These are phyloP conservation scores for Aspergillus sp. DNA, from an alignment of 2,329 filamentous ascomycete species.

Conservation along the genomic window DNA sequence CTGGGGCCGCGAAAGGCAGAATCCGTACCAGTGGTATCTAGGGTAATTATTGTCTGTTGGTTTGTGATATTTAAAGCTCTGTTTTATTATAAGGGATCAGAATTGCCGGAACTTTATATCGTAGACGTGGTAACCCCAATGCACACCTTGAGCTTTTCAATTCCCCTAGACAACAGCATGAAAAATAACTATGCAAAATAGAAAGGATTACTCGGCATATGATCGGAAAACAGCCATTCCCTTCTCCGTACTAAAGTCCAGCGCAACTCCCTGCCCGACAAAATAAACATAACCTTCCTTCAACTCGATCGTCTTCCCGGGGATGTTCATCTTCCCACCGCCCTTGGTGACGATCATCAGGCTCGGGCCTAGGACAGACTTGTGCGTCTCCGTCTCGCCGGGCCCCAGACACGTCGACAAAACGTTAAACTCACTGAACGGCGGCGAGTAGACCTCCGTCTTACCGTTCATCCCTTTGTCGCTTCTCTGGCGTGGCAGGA, in stretches of 20 bases:
- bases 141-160: no score
- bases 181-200: background rate
- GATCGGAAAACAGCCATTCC: constrained; percentile 44
- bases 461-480: constrained; percentile 49
- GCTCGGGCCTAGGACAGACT: constrained; percentile 51
- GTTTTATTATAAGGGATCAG: no score
- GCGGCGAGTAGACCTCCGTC: constrained; percentile 57
- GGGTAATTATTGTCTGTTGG: no score
- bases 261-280: constrained; percentile 50
- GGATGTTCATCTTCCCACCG: constrained; percentile 47
- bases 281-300: constrained; percentile 59
- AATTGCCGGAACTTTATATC: no score
- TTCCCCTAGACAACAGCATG: no score
- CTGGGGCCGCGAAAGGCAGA: no score
- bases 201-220: constrained; percentile 27
- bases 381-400: constrained; percentile 53
- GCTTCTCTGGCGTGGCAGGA: constrained; percentile 45
- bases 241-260: constrained; percentile 39
- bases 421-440: constrained; percentile 65
- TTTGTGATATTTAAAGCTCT: no score
- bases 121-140: no score
- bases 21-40: no score
- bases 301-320: constrained; percentile 47
- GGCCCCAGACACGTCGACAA: constrained; percentile 49
- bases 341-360: constrained; percentile 57